Base-by-base conservation (phyloP, 2,329 filamentous ascomycete species). In the Magnaporthales sp. region DNA sequence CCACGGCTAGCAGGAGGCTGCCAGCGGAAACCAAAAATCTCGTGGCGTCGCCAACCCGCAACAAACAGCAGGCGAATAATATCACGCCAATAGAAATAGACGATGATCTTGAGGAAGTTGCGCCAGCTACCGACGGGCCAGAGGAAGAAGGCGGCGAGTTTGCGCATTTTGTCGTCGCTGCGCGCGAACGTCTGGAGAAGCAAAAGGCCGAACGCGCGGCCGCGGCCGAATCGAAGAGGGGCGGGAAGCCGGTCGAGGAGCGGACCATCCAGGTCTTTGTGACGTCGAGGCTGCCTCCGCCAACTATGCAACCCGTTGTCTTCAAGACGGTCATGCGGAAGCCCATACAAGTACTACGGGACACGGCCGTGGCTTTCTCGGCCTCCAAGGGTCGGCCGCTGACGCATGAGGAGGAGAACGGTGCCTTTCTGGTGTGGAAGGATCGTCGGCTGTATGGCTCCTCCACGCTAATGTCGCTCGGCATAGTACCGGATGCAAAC, bases 361-460 rank as follows among this genome's bases (percentile, higher is more conserved):
- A 86, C 51, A 86, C 85, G 13, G 97, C 92, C 91, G 86, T 90
- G 71, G 77, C 80, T 13, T 82, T 83, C 66, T 89, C 93, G 73
- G 75, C 75, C 1, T 83, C 87, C 62, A 76, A 79, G 1, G 76
- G 79, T 2, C 74, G 75, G 6, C 38, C 71, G 10, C 71, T 82
- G 8, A 70, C 76, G 2, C 70, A 75, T 2, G 79, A 83, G 2
- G 74, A 82, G 27, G 77, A 81, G 2, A 78, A 83, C 4, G 79
- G 81, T 0, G 79, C 96, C 22, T 90, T 95, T 71, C 83, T 98
- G 66, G 95, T 91, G 0, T 97, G 91, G 89, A 89, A 88, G 69
- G 84, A 86, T 29, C 86, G 86, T 67, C 86, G 86, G 68, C 77
- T 97, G 3, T 97, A 90, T 74, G 86, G 91, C 70, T 84, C 85